Conservation (phyloP, 257 asterid species). For the Lavandula angustifolia region DNA sequence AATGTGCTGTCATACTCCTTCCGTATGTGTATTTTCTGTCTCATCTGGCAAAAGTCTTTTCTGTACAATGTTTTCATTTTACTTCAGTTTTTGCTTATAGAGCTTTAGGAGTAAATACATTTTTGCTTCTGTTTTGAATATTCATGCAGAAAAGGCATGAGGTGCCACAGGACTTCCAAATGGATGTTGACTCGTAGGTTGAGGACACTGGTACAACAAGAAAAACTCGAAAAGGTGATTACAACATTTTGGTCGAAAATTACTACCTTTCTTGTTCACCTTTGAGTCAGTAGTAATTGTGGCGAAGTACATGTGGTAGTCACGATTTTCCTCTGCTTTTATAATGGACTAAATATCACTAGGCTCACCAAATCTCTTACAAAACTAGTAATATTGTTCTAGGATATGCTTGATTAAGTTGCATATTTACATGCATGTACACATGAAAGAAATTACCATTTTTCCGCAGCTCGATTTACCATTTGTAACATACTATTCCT, state of each 20-base stretch:
- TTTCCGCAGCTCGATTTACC: too few species aligned
- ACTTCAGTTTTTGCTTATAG: not conserved
- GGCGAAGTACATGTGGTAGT: too few species aligned
- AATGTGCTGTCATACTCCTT: not conserved
- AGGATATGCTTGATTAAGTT: too few species aligned
- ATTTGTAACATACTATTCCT: too few species aligned
- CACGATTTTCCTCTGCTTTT: too few species aligned
- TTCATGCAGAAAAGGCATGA: constrained; percentile 70
- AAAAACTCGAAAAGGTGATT: constrained; percentile 77
- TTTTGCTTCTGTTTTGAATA: constrained; percentile 17
- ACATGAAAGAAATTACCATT: too few species aligned
- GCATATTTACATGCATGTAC: too few species aligned
- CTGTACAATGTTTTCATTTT: constrained; percentile 1
- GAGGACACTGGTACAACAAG: constrained; percentile 72
- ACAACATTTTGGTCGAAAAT: not conserved
- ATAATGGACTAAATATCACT: too few species aligned
- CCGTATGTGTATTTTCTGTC: not conserved
- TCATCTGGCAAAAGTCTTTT: not conserved
- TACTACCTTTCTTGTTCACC: not conserved
- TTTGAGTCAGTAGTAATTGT: not conserved
- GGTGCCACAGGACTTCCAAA: constrained; percentile 71
- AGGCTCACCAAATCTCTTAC: too few species aligned
- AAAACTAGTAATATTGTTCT: too few species aligned
- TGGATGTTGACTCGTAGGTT: constrained; percentile 61
- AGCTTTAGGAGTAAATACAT: constrained; percentile 1